These are phyloP conservation scores for Alloteropsis semialata DNA, from an alignment of 176 grass and related monocot species.

Conservation along the genomic window DNA sequence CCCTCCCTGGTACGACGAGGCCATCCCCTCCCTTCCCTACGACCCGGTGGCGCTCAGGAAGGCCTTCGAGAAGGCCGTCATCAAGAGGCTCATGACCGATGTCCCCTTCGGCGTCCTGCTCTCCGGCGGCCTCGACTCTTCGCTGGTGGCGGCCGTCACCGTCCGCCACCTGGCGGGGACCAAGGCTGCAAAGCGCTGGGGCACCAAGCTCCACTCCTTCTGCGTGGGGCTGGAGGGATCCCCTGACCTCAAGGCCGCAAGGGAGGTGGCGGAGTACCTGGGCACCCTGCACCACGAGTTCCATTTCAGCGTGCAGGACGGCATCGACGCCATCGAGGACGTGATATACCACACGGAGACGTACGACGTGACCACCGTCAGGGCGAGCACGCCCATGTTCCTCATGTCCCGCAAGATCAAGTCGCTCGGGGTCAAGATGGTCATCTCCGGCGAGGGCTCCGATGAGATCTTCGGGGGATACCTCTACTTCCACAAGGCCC, in stretches of 20 bases:
- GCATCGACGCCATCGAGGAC: constrained; percentile 75
- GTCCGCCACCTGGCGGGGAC: constrained; percentile 64
- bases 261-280: constrained; percentile 69
- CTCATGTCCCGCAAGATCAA: constrained; percentile 93
- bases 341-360: constrained; percentile 88
- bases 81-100: constrained; percentile 86
- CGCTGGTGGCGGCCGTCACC: constrained; percentile 66
- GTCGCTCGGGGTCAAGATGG: constrained; percentile 90
- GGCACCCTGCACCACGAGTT: constrained; percentile 84
- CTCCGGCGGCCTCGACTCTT: constrained; percentile 85
- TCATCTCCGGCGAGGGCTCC: constrained; percentile 81
- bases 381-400: constrained; percentile 91
- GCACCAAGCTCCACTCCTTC: constrained; percentile 72
- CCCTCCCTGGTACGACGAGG: constrained; percentile 60
- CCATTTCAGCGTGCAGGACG: constrained; percentile 75
- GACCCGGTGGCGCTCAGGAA: constrained; percentile 54
- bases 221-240: constrained; percentile 75
- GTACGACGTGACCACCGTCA: constrained; percentile 72
- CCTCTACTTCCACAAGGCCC: constrained; percentile 90
- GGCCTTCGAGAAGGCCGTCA: constrained; percentile 84
- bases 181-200: constrained; percentile 60
- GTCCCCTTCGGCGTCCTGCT: constrained; percentile 87
- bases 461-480: constrained; percentile 90
- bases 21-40: constrained; percentile 44
- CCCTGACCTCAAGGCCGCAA: constrained; percentile 78